Percentiles rank a stretch among this genome's conserved stretches.
phyloP scores from a whole-genome alignment of 2,329 filamentous ascomycete genomes.

The Talaromyces pinophilus region DNA sequence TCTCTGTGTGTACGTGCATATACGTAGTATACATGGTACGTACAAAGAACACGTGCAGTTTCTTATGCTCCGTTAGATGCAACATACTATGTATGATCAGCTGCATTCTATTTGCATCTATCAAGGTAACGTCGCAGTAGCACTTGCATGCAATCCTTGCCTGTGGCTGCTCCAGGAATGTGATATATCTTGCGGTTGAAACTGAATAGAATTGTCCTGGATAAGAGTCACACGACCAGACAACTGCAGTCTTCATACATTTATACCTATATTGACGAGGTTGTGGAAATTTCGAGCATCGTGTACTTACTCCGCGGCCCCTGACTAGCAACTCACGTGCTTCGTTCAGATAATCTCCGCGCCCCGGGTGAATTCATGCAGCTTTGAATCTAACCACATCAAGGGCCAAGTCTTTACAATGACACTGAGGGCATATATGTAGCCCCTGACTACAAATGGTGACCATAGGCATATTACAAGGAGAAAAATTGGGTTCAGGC shows the following conservation, averaged over 20 bases:
- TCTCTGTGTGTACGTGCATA: no score
- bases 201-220: not conserved
- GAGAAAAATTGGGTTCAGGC: not conserved
- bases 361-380: not conserved
- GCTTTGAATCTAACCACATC: not conserved
- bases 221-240: not conserved
- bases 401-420: not conserved
- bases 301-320: not conserved
- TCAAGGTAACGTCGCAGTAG: not conserved
- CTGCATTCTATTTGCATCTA: not conserved
- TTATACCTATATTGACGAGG: not conserved
- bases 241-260: not conserved
- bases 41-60: not conserved
- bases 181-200: not conserved
- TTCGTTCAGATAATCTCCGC: not conserved
- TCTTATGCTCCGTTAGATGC: not conserved
- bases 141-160: not conserved
- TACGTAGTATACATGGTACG: no score
- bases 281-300: not conserved
- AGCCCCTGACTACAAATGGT: not conserved
- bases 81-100: not conserved
- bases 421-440: not conserved
- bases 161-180: not conserved
- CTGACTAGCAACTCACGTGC: not conserved
- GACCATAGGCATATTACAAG: not conserved